Evolutionary conservation across 345 rosid genomes (phyloP).

Genomic region (Fremontodendron californicum): DNA sequence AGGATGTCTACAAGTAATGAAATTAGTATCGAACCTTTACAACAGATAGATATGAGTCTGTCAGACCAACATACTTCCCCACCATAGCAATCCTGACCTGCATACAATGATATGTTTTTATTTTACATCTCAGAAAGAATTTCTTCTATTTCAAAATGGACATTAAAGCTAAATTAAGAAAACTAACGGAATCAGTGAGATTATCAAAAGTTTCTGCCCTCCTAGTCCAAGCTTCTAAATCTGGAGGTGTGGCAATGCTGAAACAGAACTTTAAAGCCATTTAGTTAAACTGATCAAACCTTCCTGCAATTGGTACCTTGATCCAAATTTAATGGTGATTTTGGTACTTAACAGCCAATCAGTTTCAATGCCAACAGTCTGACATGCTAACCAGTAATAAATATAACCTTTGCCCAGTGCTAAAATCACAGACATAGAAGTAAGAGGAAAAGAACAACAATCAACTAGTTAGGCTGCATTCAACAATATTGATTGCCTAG

Average conservation of each 20-base stretch:
- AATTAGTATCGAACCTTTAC: slow-evolving; percentile 52
- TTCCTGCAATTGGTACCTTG: background rate
- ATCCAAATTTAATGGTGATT: background rate
- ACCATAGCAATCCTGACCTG: slow-evolving; percentile 97
- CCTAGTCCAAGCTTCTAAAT: slow-evolving; percentile 65
- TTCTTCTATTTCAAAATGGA: slow-evolving; percentile 11
- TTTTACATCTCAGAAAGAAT: slow-evolving; percentile 21
- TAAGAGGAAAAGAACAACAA: slow-evolving; percentile 3
- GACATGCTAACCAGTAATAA: background rate
- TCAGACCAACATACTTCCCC: slow-evolving; percentile 89
- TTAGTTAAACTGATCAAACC: slow-evolving; percentile 19
- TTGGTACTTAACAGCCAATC: background rate
- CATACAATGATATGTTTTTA: slow-evolving; percentile 17
- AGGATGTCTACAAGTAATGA: background rate
- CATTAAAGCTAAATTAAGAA: slow-evolving; percentile 13
- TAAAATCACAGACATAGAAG: background rate
- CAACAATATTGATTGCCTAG: background rate
- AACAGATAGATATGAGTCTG: slow-evolving; percentile 94
- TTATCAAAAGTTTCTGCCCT: slow-evolving; percentile 73
- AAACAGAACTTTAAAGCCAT: slow-evolving; percentile 24
- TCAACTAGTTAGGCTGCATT: background rate
- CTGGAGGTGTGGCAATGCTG: slow-evolving; percentile 67
- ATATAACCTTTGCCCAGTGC: background rate
- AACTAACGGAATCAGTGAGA: slow-evolving; percentile 48
- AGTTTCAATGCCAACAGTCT: background rate